Evolutionary conservation across 768 basidiomycete genomes (phyloP), one percentile per base, ranked within the genome.

Genomic region (Lanmaoa rubissima): DNA sequence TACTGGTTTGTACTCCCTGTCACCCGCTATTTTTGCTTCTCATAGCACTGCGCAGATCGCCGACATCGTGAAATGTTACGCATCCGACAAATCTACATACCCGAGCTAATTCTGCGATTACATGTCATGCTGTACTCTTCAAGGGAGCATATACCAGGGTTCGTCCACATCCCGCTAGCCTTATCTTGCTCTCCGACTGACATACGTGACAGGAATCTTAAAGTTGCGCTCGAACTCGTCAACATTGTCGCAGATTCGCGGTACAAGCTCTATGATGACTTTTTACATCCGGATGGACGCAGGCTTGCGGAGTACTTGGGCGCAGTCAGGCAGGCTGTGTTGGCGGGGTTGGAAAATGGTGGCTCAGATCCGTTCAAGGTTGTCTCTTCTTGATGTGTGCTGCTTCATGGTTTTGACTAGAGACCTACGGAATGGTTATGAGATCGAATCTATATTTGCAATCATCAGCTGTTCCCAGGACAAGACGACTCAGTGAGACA

Each of bases 1-100:
- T 3, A 67, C 65, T 35, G 74, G 82, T 82, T 32, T 40, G 40
- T 48, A 2, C 12, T 31, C 11, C 38, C 10, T 26, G 3, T 34
- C 52, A 9, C 16, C 24, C 11, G 7, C 5, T 40, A 19, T 45
- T 13, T 43, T 55, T 51, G 13, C 51, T 52, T 45, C 36, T 53
- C 26, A 63, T 47, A 10, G n/a, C n/a, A 4, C n/a, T 44, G 5
- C 81, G 83, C 73, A 41, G 81, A 85, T 46, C 79, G 79, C 8
- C 79, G 88, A 28, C 77, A 76, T 24, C 76, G 76, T 21, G 92
- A 95, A 59, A 80, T 96, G 45, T 73, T 82, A 13, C 83, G 88
- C n/a, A 88, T 96, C 50, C 84, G 94, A 41, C 87, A 94, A 64
- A 84, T 95, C 32, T 95, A 88, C 71, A 77, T 97, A 26, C 96